Conservation (phyloP, 2,329 filamentous ascomycete species). For the Basipetospora sp. region DNA sequence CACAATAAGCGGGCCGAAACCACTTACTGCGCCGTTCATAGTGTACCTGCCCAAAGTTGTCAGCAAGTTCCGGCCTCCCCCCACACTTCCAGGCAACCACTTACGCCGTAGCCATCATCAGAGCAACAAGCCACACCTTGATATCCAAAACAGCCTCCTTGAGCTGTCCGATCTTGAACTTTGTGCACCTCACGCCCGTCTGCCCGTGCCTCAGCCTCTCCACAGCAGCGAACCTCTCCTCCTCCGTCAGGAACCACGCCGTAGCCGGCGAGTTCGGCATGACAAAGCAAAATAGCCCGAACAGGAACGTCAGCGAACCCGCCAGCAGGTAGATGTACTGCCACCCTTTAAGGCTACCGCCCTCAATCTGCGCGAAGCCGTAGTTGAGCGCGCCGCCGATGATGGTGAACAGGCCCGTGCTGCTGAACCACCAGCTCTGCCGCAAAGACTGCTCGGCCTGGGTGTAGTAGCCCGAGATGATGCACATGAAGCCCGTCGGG, state of each 20-base stretch:
- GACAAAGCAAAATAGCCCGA: slow-evolving; percentile 49
- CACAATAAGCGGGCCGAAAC: slow-evolving; percentile 58
- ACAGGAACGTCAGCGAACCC: slow-evolving; percentile 47
- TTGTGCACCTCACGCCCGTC: slow-evolving; percentile 46
- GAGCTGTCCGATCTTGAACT: slow-evolving; percentile 45
- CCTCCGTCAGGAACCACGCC: slow-evolving; percentile 52
- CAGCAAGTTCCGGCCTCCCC: too few species aligned
- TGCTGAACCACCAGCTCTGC: slow-evolving; percentile 54
- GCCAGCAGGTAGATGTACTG: slow-evolving; percentile 58
- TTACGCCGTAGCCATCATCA: slow-evolving; percentile 53
- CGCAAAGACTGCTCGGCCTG: slow-evolving; percentile 49
- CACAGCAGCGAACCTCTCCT: slow-evolving; percentile 49
- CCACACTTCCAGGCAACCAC: too few species aligned
- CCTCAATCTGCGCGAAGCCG: slow-evolving; percentile 47
- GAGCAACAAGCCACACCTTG: slow-evolving; percentile 47
- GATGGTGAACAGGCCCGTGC: slow-evolving; percentile 44
- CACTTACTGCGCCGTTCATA: slow-evolving; percentile 55
- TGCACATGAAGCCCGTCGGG: slow-evolving; percentile 52
- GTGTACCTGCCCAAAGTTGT: too few species aligned
- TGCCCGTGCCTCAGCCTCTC: slow-evolving; percentile 48
- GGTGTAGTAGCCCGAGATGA: slow-evolving; percentile 48
- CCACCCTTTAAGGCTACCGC: slow-evolving; percentile 43
- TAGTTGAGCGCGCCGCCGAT: slow-evolving; percentile 52
- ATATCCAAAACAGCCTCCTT: slow-evolving; percentile 42
- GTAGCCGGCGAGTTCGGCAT: slow-evolving; percentile 51